Base-by-base conservation (phyloP, 164 flowering plant species). In the Sedum album region DNA sequence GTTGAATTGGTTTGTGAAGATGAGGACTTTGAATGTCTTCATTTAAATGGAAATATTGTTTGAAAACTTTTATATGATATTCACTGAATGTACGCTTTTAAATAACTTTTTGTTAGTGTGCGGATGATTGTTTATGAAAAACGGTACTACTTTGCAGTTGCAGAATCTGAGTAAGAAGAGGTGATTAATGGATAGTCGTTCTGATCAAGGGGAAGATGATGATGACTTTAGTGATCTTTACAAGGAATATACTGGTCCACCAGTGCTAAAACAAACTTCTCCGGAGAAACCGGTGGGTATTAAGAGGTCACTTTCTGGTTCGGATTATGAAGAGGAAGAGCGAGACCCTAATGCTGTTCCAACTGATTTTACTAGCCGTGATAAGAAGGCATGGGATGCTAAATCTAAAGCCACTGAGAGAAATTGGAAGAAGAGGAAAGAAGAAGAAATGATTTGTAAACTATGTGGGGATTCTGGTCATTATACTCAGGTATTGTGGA, bases 371-470 rank as follows among this genome's bases (percentile, higher is more conserved):
- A 95, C 97, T 41, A 95, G 99, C 79, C 79, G 99, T 55, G 99
- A 95, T 75, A 97, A 97, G 46, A 95, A 92, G 82, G 93, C 88
- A 68, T 95, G 99, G 99, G 97, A 90, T 72, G 99, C 98, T 60
- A 95, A 93, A 75, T 90, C 99, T n/a, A 95, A 92, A 78, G 99
- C 99, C 68, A 89, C 97, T n/a, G 99, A 95, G 83, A 83, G 97
- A 73, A 95, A 88, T 72, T 95, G 99, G 99, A 95, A 95, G 84
- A 95, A 95, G 73, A 84, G 94, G 71, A 95, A 90, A 73, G 99
- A 95, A 73, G 99, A 95, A 75, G 99, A 95, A 82, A 84, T 95
- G 97, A 92, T 95, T 46, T 95, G 99, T 80, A 95, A 95, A 85
- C 75, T 92, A 66, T 95, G 99, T 82, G 97, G 97, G 36, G 97